Evolutionary conservation across 2,329 filamentous ascomycete species (phyloP), one percentile per base, ranked within the genome.

Genomic region (Alternaria atra): DNA sequence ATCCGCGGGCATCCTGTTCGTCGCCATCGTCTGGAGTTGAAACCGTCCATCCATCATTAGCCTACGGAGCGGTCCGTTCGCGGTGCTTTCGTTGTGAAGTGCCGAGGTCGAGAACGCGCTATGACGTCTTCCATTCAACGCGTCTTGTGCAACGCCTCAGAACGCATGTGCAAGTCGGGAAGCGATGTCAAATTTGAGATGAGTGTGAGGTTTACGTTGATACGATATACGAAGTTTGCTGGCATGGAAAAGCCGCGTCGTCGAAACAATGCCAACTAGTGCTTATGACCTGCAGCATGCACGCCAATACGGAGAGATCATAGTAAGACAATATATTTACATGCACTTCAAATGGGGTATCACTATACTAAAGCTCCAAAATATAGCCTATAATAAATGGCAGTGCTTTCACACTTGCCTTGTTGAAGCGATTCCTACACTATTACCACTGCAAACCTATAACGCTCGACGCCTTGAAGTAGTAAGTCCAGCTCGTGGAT

Each of bases 31-130:
- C 37, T 40, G 37, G 17, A 4, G 23, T 23, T 10, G 37, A 8
- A 34, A 48, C 7, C 20, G 20, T 20, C 20, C 20, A 20, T 20
- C 40, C 30, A 50, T 37, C 10, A 6, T 37, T 37, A 25, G 51
- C 39, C 20, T 32, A 30, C 43, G 34, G 29, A 20, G 46, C 44
- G 54, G 54, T 56, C 54, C 44, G 35, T 50, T 29, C 53, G 35
- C 43, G 53, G 53, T 29, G 44, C 20, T 37, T 50, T 32, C 32
- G 12, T 35, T 2, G 23, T 12, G 20, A 23, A 12, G 51, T 39
- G 57, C 57, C 43, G 51, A 55, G 42, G 51, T 37, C 13, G 52
- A 43, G 7, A 43, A 30, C 37, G 35, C 35, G 43, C 35, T 32
- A 35, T 55, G 52, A 42, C 52, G 43, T 42, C 43, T 44, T 55